These are phyloP conservation scores for Hyaloscypha finlandica DNA, from an alignment of 495 filamentous ascomycete species.

Conservation along the genomic window DNA sequence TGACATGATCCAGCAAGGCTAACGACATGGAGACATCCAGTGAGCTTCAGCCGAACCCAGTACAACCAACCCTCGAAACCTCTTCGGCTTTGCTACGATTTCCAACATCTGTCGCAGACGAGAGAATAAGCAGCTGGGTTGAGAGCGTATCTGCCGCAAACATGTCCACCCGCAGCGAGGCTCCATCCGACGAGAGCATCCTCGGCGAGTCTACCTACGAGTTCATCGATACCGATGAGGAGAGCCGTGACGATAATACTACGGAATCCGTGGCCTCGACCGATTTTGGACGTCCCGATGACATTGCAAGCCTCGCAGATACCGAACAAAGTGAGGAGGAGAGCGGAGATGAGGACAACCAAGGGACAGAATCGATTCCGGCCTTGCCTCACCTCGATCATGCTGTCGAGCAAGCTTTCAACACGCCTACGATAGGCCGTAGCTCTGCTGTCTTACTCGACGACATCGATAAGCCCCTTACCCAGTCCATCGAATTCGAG, in stretches of 20 bases:
- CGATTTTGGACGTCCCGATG: conserved; percentile 42
- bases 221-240: conserved; percentile 49
- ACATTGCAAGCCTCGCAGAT: conserved; percentile 55
- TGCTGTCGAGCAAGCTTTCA: conserved; percentile 31
- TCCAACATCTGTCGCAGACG: conserved; percentile 49
- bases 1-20: conserved; percentile 30
- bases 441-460: conserved; percentile 35
- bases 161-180: conserved; percentile 44
- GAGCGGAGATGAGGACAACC: conserved; percentile 42
- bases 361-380: conserved; percentile 24
- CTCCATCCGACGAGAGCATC: conserved; percentile 42
- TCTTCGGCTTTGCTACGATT: conserved; percentile 43
- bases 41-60: conserved; percentile 6
- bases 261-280: conserved; percentile 57
- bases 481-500: conserved; percentile 57
- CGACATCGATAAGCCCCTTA: conserved; percentile 38
- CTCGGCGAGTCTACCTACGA: conserved; percentile 61
- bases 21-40: conserved; percentile 32
- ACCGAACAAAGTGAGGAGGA: conserved; percentile 48
- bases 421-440: conserved; percentile 32
- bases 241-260: conserved; percentile 47
- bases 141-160: conserved; percentile 50
- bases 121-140: conserved; percentile 53
- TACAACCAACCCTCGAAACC: conserved; percentile 15
- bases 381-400: conserved; percentile 31